phyloP scores from a whole-genome alignment of 305 asterid genomes.

The Ajuga reptans region DNA sequence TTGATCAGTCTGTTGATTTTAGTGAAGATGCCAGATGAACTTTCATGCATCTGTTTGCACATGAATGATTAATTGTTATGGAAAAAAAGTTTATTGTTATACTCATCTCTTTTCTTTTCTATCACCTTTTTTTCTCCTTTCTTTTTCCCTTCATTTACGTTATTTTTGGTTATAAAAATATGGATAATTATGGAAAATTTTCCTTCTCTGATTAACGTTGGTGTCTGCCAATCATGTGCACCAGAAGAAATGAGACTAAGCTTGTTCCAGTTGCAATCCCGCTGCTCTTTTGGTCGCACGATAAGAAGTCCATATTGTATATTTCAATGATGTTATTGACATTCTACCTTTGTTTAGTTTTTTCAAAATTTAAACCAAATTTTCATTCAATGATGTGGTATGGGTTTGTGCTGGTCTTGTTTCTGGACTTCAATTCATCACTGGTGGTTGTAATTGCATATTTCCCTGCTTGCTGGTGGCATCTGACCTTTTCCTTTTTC shows the following conservation, averaged over 20 bases:
- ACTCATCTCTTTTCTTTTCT: background rate
- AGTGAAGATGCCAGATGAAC: conserved; percentile 11
- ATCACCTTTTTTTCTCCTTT: background rate
- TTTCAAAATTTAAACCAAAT: background rate
- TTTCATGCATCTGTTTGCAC: background rate
- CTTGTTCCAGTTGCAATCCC: background rate
- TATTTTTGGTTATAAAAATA: background rate
- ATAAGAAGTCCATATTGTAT: background rate
- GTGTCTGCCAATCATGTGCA: conserved; percentile 5
- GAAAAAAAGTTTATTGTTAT: background rate
- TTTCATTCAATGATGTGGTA: background rate
- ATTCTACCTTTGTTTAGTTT: background rate
- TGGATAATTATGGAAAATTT: background rate
- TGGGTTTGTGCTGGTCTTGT: background rate
- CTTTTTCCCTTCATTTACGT: background rate
- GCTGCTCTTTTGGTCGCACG: conserved; percentile 7
- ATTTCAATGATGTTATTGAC: background rate
- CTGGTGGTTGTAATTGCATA: background rate
- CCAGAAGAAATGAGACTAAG: background rate
- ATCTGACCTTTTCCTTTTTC: conserved; percentile 2
- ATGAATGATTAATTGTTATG: background rate
- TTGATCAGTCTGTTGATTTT: conserved; percentile 7
- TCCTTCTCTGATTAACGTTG: background rate
- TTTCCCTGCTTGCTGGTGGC: conserved; percentile 11
- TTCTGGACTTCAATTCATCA: conserved; percentile 9